Evolutionary conservation across 2,329 filamentous ascomycete species (phyloP).

Genomic region (Fusarium pininemorale): DNA sequence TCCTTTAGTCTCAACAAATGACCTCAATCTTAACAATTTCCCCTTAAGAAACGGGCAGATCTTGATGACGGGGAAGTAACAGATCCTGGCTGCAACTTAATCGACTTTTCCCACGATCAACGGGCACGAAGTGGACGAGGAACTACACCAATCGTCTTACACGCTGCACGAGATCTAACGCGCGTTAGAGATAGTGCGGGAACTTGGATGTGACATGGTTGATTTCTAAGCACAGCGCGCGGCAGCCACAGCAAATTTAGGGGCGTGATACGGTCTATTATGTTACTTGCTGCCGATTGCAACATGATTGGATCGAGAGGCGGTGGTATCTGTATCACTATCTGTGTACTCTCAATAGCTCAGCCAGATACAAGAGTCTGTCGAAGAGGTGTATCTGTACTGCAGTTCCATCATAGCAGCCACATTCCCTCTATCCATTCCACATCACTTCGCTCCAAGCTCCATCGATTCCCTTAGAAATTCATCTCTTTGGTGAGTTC

Average conservation of each 20-base stretch:
- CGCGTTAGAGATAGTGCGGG: background rate
- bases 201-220: background rate
- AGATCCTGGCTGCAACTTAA: background rate
- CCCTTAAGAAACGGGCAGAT: rapidly evolving
- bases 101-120: background rate
- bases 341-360: background rate
- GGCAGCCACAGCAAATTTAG: background rate
- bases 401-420: background rate
- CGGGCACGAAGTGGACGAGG: background rate
- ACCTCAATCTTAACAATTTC: background rate
- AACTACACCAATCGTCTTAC: conserved; percentile 1
- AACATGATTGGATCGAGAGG: background rate
- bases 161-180: background rate
- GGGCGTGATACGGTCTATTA: background rate
- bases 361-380: background rate
- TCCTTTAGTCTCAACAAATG: background rate
- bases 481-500: background rate
- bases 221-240: background rate
- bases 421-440: background rate
- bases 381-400: background rate
- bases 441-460: background rate
- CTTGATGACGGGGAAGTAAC: background rate
- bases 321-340: background rate
- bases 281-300: background rate
- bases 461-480: background rate